Base-by-base conservation (phyloP, 78 protist species). In the Emiliania huxleyi region DNA sequence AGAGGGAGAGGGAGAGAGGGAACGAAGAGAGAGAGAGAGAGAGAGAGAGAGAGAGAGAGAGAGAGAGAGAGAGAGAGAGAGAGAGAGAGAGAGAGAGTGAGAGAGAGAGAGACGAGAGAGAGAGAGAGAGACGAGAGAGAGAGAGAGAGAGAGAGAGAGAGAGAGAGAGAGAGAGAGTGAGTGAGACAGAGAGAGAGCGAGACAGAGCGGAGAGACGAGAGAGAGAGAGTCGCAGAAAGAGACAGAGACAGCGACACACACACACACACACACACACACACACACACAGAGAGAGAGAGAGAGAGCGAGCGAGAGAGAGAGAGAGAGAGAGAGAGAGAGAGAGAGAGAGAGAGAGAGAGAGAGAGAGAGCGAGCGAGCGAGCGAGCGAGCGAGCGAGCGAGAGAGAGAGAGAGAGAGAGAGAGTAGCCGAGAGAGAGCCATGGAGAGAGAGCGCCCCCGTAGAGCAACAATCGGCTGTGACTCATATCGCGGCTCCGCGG, bases 331-430 rank as follows among this genome's bases (percentile, higher is more conserved):
- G 71, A 2, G 42, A 46, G 91, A n/a, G 42, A 48, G 37, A 49
- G 49, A 48, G 42, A 35, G 90, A 44, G 69, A 11, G 69, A 42
- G 38, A 42, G 90, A 29, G 71, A 25, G 90, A 85, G 42, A 46
- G 71, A 52, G 62, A 52, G 62, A 52, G 62, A 52, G 62, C 8
- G 62, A 52, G 62, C 8, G 62, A 52, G 62, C 8, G 62, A 52
- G 62, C 8, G 62, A 52, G 62, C 8, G 62, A 52, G 62, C 8
- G 62, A 52, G 62, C 8, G 62, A 52, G 62, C 8, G 62, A 52
- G 62, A 52, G 91, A 52, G 91, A 46, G 91, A 52, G 71, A 48
- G 71, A 52, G 71, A 87, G 91, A 46, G 91, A 87, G 71, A 48
- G 71, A 87, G 91, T 15, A 46, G 29, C 44, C 5, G 26, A 52